Percentiles rank a stretch among this genome's conserved stretches.
phyloP scores from a whole-genome alignment of 2,329 filamentous ascomycete species.

The Boeremia lycopersici region DNA sequence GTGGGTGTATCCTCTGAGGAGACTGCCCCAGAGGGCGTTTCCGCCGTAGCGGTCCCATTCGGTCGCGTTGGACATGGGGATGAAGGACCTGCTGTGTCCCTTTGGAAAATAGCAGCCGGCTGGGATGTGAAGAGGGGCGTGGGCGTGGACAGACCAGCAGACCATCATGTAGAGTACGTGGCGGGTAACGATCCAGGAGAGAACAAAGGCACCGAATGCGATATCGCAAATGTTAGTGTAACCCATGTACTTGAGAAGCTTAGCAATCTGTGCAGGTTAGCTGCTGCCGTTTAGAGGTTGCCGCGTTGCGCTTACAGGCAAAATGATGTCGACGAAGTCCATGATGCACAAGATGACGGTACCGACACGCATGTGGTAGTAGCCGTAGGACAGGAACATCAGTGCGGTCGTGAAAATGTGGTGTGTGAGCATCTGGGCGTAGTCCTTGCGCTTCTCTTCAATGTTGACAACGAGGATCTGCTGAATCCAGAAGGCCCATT shows the following conservation, averaged over 20 bases:
- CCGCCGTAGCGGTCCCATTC: constrained; percentile 49
- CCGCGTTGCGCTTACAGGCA: constrained; percentile 65
- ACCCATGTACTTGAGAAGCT: constrained; percentile 86
- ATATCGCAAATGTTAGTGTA: constrained; percentile 78
- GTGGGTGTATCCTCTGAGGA: constrained; percentile 76
- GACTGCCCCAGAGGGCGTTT: constrained; percentile 58
- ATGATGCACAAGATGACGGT: constrained; percentile 89
- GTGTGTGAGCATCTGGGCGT: constrained; percentile 94
- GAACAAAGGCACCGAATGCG: constrained; percentile 83
- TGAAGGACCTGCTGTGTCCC: constrained; percentile 59
- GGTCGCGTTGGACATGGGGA: constrained; percentile 60
- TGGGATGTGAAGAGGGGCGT: constrained; percentile 66
- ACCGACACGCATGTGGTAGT: constrained; percentile 84
- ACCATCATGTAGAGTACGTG: constrained; percentile 80
- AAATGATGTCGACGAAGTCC: constrained; percentile 88
- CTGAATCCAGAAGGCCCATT: constrained; percentile 92
- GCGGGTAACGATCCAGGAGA: constrained; percentile 81
- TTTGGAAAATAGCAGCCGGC: constrained; percentile 73
- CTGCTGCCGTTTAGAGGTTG: background rate
- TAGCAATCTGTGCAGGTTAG: constrained; percentile 69
- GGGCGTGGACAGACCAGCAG: constrained; percentile 79
- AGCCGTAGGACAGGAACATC: constrained; percentile 81
- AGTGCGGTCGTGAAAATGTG: constrained; percentile 88
- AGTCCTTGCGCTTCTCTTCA: constrained; percentile 91
- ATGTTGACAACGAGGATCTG: constrained; percentile 94